Evolutionary conservation across 2,329 filamentous ascomycete species (phyloP).

Genomic region (Dactylella cylindrospora): DNA sequence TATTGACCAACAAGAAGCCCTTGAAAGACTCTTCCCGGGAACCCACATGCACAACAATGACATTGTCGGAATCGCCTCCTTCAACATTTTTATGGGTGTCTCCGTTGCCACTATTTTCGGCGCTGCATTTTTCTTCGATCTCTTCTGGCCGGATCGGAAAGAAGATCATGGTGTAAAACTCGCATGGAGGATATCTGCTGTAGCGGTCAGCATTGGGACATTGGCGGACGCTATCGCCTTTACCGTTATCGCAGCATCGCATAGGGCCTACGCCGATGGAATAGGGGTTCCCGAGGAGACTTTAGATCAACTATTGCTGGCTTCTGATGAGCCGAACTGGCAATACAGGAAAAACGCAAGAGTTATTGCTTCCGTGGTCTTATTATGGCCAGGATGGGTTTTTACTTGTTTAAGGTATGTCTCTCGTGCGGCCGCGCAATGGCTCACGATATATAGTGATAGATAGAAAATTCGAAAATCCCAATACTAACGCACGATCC

Average conservation of each 20-base stretch:
- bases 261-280: conserved; percentile 56
- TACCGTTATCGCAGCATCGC: conserved; percentile 57
- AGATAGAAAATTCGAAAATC: not conserved
- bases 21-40: conserved; percentile 53
- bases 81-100: conserved; percentile 63
- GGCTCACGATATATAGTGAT: not conserved
- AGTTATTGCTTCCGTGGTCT: conserved; percentile 58
- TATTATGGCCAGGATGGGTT: conserved; percentile 59
- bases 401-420: conserved; percentile 56
- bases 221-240: conserved; percentile 57
- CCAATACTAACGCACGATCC: conserved; percentile 1
- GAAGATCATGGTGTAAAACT: conserved; percentile 57
- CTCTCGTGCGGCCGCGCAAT: too few relatives aligned
- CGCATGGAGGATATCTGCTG: conserved; percentile 60
- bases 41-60: conserved; percentile 59
- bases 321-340: conserved; percentile 52
- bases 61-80: conserved; percentile 60
- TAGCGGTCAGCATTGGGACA: conserved; percentile 56
- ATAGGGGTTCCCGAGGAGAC: conserved; percentile 46
- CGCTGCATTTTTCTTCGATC: conserved; percentile 63
- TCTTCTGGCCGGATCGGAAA: conserved; percentile 62
- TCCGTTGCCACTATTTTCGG: conserved; percentile 63
- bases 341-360: conserved; percentile 58
- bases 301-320: not conserved
- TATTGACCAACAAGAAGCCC: conserved; percentile 58